Conservation (phyloP, 768 basidiomycete genomes). For the Asterophora parasitica region DNA sequence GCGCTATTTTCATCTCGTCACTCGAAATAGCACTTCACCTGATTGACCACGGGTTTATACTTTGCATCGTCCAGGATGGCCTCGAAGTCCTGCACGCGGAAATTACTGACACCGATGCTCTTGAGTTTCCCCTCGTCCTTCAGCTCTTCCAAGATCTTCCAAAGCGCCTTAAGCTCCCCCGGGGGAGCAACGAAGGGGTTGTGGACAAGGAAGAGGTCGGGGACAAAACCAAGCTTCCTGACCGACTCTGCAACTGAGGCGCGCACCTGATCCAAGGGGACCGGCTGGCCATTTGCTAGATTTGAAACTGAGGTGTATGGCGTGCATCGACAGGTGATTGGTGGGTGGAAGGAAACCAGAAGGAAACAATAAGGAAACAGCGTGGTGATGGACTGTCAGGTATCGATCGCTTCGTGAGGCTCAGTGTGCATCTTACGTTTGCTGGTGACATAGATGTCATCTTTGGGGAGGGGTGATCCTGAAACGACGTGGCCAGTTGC, state of each 20-base stretch:
- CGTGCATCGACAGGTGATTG: no score
- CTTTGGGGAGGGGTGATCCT: conserved; percentile 3
- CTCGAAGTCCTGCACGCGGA: conserved; percentile 40
- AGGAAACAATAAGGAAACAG: not conserved
- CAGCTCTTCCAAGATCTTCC: conserved; percentile 49
- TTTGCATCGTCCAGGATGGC: conserved; percentile 37
- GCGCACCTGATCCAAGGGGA: conserved; percentile 30
- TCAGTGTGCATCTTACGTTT: conserved; percentile 22
- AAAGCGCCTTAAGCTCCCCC: conserved; percentile 29
- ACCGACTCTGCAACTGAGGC: conserved; percentile 40
- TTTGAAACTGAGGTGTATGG: not conserved
- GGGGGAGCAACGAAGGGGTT: conserved; percentile 25
- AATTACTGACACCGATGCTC: conserved; percentile 52
- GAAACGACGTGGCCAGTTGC: conserved; percentile 24
- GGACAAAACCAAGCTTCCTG: conserved; percentile 40
- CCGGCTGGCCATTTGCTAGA: conserved; percentile 16
- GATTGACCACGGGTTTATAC: conserved; percentile 50
- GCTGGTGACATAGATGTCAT: conserved; percentile 14
- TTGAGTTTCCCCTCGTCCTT: conserved; percentile 35
- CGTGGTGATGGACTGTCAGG: conserved; percentile 7
- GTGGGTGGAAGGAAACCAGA: not conserved
- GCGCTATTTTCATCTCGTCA: not conserved
- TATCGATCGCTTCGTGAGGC: not conserved
- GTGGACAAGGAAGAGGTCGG: conserved; percentile 56
- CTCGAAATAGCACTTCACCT: conserved; percentile 28